These are phyloP conservation scores for Zygosaccharomyces pseudorouxii DNA, from an alignment of 805 yeast genomes.

Conservation along the genomic window DNA sequence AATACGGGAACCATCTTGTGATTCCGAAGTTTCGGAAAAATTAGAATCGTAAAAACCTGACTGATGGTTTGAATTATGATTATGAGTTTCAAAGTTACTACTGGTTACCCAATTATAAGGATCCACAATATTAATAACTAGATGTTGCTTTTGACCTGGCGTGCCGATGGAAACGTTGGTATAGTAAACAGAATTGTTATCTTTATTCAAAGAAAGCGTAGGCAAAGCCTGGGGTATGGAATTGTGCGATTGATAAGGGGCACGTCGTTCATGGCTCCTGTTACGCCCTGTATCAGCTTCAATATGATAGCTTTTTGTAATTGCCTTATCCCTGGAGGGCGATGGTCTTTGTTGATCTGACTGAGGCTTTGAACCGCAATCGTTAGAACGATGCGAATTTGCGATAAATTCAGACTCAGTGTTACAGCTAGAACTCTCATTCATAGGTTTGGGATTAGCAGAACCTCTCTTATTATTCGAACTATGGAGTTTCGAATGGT, in stretches of 20 bases:
- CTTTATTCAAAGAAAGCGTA: slow-evolving; percentile 25
- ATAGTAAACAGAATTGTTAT: slow-evolving; percentile 26
- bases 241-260: not conserved
- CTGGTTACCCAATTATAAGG: slow-evolving; percentile 38
- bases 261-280: not conserved
- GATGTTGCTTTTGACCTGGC: slow-evolving; percentile 28
- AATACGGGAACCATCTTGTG: slow-evolving; percentile 8
- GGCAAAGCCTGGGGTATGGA: slow-evolving; percentile 14
- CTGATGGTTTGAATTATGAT: slow-evolving; percentile 7
- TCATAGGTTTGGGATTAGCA: not conserved
- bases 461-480: not conserved
- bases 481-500: not conserved
- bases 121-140: slow-evolving; percentile 38
- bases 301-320: too few species aligned
- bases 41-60: slow-evolving; percentile 16
- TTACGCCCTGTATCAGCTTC: not conserved
- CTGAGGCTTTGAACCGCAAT: too few species aligned
- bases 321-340: too few species aligned
- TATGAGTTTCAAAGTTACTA: slow-evolving; percentile 10
- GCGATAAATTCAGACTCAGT: too few species aligned
- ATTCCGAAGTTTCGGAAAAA: slow-evolving; percentile 19
- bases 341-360: too few species aligned
- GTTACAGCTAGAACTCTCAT: not conserved
- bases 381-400: too few species aligned
- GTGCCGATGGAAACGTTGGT: slow-evolving; percentile 35